phyloP scores from a whole-genome alignment of 345 rosid species.

The Gynandropsis gynandra region DNA sequence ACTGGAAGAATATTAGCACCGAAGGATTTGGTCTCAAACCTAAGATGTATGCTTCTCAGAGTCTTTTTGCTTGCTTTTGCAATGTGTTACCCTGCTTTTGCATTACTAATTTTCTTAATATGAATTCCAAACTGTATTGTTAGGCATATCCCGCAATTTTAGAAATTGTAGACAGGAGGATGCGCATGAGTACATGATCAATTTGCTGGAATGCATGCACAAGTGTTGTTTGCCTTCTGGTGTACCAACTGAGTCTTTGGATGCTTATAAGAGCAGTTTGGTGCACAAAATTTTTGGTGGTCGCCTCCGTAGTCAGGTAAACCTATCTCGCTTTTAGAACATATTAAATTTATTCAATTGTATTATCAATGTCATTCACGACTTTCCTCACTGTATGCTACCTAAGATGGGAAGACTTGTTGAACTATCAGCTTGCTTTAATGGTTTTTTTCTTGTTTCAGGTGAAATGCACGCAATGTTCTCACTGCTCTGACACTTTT shows the following conservation, averaged over 20 bases:
- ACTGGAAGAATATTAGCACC: slow-evolving; percentile 72
- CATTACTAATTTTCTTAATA: slow-evolving; percentile 1
- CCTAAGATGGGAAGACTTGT: background rate
- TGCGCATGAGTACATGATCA: slow-evolving; percentile 97
- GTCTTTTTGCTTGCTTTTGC: slow-evolving; percentile 12
- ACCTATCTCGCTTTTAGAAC: slow-evolving; percentile 1
- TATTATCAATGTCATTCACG: background rate
- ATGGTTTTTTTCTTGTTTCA: slow-evolving; percentile 17
- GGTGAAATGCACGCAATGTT: slow-evolving; percentile 81
- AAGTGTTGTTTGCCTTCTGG: slow-evolving; percentile 95
- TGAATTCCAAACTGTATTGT: slow-evolving; percentile 33
- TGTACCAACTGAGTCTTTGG: slow-evolving; percentile 75
- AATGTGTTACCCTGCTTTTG: background rate
- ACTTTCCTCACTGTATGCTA: background rate
- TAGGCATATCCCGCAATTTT: slow-evolving; percentile 88
- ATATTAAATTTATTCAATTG: background rate
- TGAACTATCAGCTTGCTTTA: slow-evolving; percentile 2
- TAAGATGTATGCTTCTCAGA: slow-evolving; percentile 67
- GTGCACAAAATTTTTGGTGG: slow-evolving; percentile 98
- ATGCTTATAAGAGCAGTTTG: slow-evolving; percentile 88
- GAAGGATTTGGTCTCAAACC: slow-evolving; percentile 76
- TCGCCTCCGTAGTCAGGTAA: slow-evolving; percentile 84
- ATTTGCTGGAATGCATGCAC: slow-evolving; percentile 92
- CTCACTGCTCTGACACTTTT: slow-evolving; percentile 70
- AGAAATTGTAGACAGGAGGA: slow-evolving; percentile 82